Evolutionary conservation across 2,329 filamentous ascomycete species (phyloP).

Genomic region (Chrysosporium queenslandicum): DNA sequence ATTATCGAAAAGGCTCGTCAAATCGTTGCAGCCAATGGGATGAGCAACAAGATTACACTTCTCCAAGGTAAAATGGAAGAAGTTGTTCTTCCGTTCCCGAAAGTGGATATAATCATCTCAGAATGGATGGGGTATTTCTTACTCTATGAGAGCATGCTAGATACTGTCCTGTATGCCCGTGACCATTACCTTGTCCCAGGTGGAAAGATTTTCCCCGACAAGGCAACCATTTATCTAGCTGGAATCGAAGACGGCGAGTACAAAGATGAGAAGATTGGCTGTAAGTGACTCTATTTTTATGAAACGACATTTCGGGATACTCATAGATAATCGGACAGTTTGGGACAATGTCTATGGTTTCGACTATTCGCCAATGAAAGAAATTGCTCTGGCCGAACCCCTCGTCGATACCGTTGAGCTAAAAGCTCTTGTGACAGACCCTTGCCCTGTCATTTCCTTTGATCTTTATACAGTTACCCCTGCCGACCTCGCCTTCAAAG

Average conservation of each 20-base stretch:
- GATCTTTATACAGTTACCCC: constrained; percentile 86
- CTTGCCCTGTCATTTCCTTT: constrained; percentile 70
- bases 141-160: constrained; percentile 97
- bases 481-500: constrained; percentile 72
- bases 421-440: constrained; percentile 93
- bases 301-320: not conserved
- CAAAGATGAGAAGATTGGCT: constrained; percentile 99
- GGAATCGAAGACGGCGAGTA: constrained; percentile 98
- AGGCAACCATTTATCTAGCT: constrained; percentile 92
- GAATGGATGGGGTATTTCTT: constrained; percentile 99
- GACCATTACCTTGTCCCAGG: constrained; percentile 81
- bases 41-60: constrained; percentile 92
- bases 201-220: constrained; percentile 95
- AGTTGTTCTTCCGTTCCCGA: constrained; percentile 79
- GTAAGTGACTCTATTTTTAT: constrained; percentile 46
- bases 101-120: constrained; percentile 98
- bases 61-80: constrained; percentile 99
- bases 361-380: constrained; percentile 88
- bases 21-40: constrained; percentile 84
- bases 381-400: constrained; percentile 85
- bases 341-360: constrained; percentile 99
- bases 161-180: constrained; percentile 92
- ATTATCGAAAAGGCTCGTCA: constrained; percentile 98
- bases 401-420: constrained; percentile 96
- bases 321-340: constrained; percentile 51